These are phyloP conservation scores for Pleurotus ostreatus DNA, from an alignment of 768 basidiomycete genomes.

Conservation along the genomic window DNA sequence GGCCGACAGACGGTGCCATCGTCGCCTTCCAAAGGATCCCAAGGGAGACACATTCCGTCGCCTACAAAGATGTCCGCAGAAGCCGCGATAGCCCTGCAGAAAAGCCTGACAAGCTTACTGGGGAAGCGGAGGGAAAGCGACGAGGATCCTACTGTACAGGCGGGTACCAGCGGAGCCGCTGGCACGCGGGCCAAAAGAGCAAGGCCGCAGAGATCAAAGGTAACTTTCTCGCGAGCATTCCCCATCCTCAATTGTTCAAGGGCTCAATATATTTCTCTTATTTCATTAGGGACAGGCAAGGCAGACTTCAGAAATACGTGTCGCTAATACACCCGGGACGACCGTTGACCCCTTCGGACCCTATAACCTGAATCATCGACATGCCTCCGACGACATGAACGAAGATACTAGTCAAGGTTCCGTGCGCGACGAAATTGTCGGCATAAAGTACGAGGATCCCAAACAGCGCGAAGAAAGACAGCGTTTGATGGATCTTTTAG, in stretches of 20 bases:
- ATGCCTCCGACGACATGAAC: slow-evolving; percentile 26
- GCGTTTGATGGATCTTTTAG: slow-evolving; percentile 51
- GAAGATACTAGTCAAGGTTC: slow-evolving; percentile 16
- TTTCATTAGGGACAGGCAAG: slow-evolving; percentile 31
- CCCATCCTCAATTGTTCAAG: background rate
- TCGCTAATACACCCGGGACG: slow-evolving; percentile 14
- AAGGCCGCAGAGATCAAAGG: slow-evolving; percentile 34
- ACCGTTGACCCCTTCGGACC: slow-evolving; percentile 17
- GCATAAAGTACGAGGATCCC: slow-evolving; percentile 69
- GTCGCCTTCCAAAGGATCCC: slow-evolving; percentile 12
- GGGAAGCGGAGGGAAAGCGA: slow-evolving; percentile 59
- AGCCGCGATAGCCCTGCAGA: slow-evolving; percentile 57
- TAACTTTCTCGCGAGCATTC: slow-evolving; percentile 9
- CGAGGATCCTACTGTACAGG: slow-evolving; percentile 26
- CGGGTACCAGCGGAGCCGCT: slow-evolving; percentile 13
- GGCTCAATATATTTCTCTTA: background rate
- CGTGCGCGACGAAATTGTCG: slow-evolving; percentile 39
- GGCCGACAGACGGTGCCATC: slow-evolving; percentile 19
- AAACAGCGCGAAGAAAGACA: slow-evolving; percentile 55
- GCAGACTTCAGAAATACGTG: slow-evolving; percentile 29
- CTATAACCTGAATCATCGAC: slow-evolving; percentile 18
- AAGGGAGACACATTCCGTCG: slow-evolving; percentile 17
- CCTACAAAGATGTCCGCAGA: slow-evolving; percentile 43
- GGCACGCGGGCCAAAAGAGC: slow-evolving; percentile 28
- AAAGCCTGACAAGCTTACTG: slow-evolving; percentile 63